Evolutionary conservation across 2,329 filamentous ascomycete species (phyloP).

Genomic region (Amylocarpus encephaloides): DNA sequence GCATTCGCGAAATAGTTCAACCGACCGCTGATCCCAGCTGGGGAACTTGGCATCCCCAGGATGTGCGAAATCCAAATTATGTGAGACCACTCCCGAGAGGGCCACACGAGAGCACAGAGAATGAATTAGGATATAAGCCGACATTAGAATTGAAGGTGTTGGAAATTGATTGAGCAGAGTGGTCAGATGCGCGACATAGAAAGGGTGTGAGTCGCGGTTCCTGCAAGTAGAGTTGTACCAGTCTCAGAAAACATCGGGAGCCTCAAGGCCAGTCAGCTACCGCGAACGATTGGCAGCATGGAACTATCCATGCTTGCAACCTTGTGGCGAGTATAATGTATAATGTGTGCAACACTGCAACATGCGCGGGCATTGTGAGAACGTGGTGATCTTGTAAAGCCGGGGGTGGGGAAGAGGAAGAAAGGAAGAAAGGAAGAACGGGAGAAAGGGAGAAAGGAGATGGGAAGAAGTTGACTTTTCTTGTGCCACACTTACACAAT

Average conservation of each 20-base stretch:
- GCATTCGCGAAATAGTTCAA: conserved; percentile 21
- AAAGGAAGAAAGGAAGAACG: no score
- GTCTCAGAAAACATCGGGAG: not conserved
- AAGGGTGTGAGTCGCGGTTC: not conserved
- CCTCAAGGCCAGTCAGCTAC: not conserved
- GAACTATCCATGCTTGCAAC: not conserved
- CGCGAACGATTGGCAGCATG: not conserved
- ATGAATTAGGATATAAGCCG: not conserved
- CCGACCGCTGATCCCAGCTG: conserved; percentile 3
- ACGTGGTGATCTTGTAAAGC: not conserved
- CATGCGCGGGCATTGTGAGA: no score
- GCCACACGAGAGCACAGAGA: not conserved
- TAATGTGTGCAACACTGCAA: no score
- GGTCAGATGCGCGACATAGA: not conserved
- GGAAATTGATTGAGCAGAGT: not conserved
- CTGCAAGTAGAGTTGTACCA: conserved; percentile 3
- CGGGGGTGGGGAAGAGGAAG: no score
- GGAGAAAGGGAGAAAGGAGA: not conserved
- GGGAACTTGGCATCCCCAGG: not conserved
- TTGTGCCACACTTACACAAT: no score
- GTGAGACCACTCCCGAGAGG: not conserved
- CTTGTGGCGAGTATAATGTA: no score
- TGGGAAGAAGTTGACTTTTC: not conserved
- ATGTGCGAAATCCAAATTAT: not conserved
- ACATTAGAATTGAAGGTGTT: not conserved